Base-by-base conservation (phyloP, 192 early-diverging fungal genomes). In the Coemansia sp. region DNA sequence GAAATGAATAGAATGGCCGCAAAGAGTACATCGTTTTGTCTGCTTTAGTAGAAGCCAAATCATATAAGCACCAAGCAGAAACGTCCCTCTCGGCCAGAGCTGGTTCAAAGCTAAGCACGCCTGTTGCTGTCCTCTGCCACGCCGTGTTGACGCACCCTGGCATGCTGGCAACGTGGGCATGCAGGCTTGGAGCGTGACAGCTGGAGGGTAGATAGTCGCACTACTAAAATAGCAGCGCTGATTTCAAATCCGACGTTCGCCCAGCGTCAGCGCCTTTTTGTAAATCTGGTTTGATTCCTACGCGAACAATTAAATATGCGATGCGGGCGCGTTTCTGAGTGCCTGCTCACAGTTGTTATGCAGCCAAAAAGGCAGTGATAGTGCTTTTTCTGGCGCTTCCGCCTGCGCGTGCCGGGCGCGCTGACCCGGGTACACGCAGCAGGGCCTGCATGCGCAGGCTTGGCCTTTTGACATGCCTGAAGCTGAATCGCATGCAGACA, bases 241-340 rank as follows among this genome's bases (percentile, higher is more conserved):
- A 54, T 54, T 54, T 54, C 51, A 54, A 54, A 54, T 54, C 51
- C 51, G 29, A 54, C 22, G 51, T 11, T 27, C 51, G 27, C 27
- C 27, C 15, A 15, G 51, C 15, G 14, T 32, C 51, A 29, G 29
- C 29, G 27, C 27, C 51, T 54, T 15, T 25, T 25, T 15, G 17
- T 12, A 29, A 51, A 51, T 51, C 47, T 4, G 47, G 47, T 51
- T 51, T 51, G 47, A 10, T 27, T 31, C 24, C 11, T 14, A 27
- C 51, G 15, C 51, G 27, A 54, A 54, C 51, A 54, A 54, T 54
- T 54, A 54, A 54, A 54, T 54, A 54, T 54, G 27, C 51, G 51
- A 54, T 54, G 51, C 51, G 17, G 15, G 29, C 51, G 51, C 51
- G 51, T 54, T 54, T 54, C 51, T 54, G 51, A 54, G 51, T 54